Base-by-base conservation (phyloP, 192 early-diverging fungal species). In the Backusella mclennaniae region DNA sequence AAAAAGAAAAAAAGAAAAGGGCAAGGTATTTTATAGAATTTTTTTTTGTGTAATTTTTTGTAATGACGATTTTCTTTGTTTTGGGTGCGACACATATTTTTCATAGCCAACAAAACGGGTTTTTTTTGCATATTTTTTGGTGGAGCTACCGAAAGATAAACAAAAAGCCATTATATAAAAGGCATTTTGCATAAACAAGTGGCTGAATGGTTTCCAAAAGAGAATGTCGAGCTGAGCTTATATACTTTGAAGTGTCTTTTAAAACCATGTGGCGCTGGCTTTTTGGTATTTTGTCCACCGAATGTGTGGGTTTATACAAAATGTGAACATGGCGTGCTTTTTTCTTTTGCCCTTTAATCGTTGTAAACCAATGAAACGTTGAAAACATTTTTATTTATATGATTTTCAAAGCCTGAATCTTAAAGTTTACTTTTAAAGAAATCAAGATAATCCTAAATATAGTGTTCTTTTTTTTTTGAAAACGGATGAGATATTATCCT, bases 21-120 rank as follows among this genome's bases (percentile, higher is more conserved):
- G 35, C 0, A 67, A 15, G 12, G 4, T 31, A 67, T 35, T 67
- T 67, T 66, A 66, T 66, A 1, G 29, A 3, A 19, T 6, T 46
- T 19, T 46, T 46, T 17, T 49, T 19, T 49, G 14, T 15, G 15
- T 49, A 14, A 49, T 49, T 36, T 38, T 67, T 33, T 35, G 29
- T 67, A 31, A 67, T 67, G 66, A 67, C 66, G 66, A 35, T 69
- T n/a, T n/a, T 56, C 17, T 53, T 53, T 53, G 14, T 53, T 53
- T 56, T 56, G 21, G 11, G 17, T 23, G 11, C 23, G 15, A 44
- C 42, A 44, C 42, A 44, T 12, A 44, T 44, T 44, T 44, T 44
- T 44, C 14, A 39, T 6, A 1, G 3, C 14, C 42, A 44, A 44
- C 42, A 44, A 44, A 17, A 44, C 42, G 42, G 15, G 4, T 41